phyloP scores from a whole-genome alignment of 2,329 filamentous ascomycete genomes.

The Biscogniauxia mediterranea region DNA sequence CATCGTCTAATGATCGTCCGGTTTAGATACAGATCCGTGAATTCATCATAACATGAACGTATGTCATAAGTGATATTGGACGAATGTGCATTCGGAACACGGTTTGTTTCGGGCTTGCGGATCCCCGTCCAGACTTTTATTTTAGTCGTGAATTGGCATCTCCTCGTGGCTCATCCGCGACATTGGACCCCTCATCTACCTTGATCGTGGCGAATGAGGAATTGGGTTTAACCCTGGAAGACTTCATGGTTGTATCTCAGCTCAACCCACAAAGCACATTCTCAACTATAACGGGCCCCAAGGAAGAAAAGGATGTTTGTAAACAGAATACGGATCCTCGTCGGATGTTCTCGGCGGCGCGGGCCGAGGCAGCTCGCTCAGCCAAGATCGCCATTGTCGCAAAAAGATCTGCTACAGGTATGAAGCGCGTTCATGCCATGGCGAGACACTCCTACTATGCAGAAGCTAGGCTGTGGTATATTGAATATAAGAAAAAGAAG shows the following conservation, averaged over 20 bases:
- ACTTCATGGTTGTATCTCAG: too few species aligned
- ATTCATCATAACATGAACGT: neutral
- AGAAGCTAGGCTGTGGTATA: too few species aligned
- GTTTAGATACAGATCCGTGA: neutral
- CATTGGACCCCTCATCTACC: neutral
- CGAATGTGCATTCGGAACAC: neutral
- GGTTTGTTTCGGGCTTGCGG: neutral
- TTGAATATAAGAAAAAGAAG: neutral
- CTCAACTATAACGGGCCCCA: too few species aligned
- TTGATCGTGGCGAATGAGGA: neutral
- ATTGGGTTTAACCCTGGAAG: too few species aligned
- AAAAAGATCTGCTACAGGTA: neutral
- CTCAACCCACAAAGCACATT: too few species aligned
- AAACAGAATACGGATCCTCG: neutral
- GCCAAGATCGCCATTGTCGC: neutral
- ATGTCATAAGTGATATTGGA: neutral
- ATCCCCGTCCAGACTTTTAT: neutral
- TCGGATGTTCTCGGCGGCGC: neutral
- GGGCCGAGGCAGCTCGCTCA: neutral
- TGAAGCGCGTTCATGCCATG: conserved; percentile 3
- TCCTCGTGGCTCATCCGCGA: too few species aligned
- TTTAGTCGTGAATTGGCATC: neutral
- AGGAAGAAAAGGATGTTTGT: neutral
- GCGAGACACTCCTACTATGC: neutral
- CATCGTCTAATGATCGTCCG: neutral